Evolutionary conservation across 2,329 filamentous ascomycete species (phyloP).

Genomic region (Alternaria triticimaculans): DNA sequence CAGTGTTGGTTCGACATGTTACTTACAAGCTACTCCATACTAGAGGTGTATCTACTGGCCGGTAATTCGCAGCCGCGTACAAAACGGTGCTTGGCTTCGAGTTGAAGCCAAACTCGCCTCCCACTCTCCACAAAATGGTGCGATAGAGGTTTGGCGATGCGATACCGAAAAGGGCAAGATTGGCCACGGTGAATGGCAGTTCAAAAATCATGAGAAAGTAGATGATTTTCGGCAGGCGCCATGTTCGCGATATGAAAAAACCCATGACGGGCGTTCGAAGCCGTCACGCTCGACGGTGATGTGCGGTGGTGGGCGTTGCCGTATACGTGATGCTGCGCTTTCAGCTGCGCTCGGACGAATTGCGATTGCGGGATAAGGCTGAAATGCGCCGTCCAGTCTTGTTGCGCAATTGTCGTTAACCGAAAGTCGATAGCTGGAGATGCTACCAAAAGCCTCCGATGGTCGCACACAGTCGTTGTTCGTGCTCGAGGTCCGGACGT

Average conservation of each 20-base stretch:
- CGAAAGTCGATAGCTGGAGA: background rate
- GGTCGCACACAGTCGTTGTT: slow-evolving; percentile 19
- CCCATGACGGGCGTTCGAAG: slow-evolving; percentile 23
- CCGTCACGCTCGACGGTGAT: background rate
- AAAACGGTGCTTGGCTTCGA: slow-evolving; percentile 73
- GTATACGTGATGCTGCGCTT: slow-evolving; percentile 2
- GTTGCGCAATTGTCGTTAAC: background rate
- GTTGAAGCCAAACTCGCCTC: slow-evolving; percentile 74
- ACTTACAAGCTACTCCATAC: slow-evolving; percentile 78
- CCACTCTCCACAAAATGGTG: slow-evolving; percentile 75
- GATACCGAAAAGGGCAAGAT: slow-evolving; percentile 74
- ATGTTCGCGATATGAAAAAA: slow-evolving; percentile 63
- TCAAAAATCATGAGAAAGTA: slow-evolving; percentile 69
- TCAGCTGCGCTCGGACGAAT: slow-evolving; percentile 14
- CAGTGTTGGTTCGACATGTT: background rate
- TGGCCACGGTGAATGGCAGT: slow-evolving; percentile 68
- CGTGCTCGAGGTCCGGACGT: slow-evolving; percentile 5
- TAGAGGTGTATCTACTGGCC: slow-evolving; percentile 66
- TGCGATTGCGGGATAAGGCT: slow-evolving; percentile 7
- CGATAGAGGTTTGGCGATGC: slow-evolving; percentile 76
- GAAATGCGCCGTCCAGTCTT: background rate
- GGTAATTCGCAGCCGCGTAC: slow-evolving; percentile 76
- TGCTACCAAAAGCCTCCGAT: slow-evolving; percentile 7
- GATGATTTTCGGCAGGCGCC: slow-evolving; percentile 60
- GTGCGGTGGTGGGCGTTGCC: slow-evolving; percentile 3